phyloP scores from a whole-genome alignment of 2,329 filamentous ascomycete species.

The Apiospora koreana region DNA sequence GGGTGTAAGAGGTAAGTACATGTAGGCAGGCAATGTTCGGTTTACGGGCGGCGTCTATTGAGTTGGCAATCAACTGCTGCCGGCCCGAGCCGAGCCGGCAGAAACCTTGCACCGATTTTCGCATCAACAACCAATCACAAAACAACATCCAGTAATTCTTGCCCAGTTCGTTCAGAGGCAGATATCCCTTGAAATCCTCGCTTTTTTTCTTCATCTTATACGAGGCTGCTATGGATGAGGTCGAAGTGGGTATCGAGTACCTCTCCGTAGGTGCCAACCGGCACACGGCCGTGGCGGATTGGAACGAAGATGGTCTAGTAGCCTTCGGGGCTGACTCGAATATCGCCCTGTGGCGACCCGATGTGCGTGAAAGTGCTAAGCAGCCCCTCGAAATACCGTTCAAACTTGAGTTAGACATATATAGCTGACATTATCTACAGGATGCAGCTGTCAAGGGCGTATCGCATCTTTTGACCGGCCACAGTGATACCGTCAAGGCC shows the following conservation, averaged over 20 bases:
- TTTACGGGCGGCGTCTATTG: background rate
- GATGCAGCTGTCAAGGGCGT: conserved; percentile 55
- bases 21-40: background rate
- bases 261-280: conserved; percentile 85
- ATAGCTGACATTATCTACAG: conserved; percentile 28
- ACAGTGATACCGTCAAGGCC: conserved; percentile 78
- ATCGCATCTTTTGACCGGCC: conserved; percentile 68
- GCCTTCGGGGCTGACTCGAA: conserved; percentile 90
- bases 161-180: background rate
- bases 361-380: conserved; percentile 52
- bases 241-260: conserved; percentile 45
- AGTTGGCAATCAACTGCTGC: background rate
- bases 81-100: background rate
- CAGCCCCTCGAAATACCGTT: background rate
- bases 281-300: conserved; percentile 87
- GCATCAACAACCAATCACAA: conserved; percentile 4
- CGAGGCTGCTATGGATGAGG: conserved; percentile 22
- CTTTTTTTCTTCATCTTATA: background rate
- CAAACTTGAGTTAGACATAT: background rate
- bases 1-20: background rate
- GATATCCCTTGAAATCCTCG: background rate
- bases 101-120: background rate
- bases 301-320: conserved; percentile 72
- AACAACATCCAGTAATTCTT: conserved; percentile 2
- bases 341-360: conserved; percentile 83